These are phyloP conservation scores for Thermothielavioides terrestris DNA, from an alignment of 495 filamentous ascomycete species.

Conservation along the genomic window DNA sequence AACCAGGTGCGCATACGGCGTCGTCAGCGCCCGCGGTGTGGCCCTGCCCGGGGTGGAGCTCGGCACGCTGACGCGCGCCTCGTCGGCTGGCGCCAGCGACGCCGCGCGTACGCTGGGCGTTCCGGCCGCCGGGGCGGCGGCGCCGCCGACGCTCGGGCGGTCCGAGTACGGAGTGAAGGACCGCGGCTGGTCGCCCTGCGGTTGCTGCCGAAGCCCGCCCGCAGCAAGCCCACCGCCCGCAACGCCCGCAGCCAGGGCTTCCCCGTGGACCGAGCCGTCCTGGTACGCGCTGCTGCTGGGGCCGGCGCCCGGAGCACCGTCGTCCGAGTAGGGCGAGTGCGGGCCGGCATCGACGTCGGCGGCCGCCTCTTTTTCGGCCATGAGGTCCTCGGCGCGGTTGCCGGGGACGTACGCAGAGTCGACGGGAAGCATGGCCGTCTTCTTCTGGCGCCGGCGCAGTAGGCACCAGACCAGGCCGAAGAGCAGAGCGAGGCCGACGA, in stretches of 20 bases:
- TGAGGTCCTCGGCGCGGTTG: conserved; percentile 26
- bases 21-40: conserved; percentile 17
- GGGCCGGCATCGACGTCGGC: conserved; percentile 26
- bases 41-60: conserved; percentile 16
- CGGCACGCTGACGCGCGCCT: conserved; percentile 7
- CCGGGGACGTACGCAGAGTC: conserved; percentile 16
- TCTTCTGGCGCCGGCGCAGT: conserved; percentile 23
- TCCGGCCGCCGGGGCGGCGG: neutral
- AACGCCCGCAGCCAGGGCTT: neutral
- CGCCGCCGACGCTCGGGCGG: conserved; percentile 8
- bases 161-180: conserved; percentile 35
- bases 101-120: conserved; percentile 12
- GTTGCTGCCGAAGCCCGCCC: neutral
- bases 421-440: conserved; percentile 4
- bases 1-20: conserved; percentile 38
- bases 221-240: conserved; percentile 1
- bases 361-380: conserved; percentile 34
- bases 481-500: conserved; percentile 29
- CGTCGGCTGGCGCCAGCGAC: conserved; percentile 7
- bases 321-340: conserved; percentile 32
- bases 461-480: conserved; percentile 27
- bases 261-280: neutral
- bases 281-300: conserved; percentile 1
- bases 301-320: conserved; percentile 13
- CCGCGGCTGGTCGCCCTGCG: conserved; percentile 9